phyloP scores from a whole-genome alignment of 495 filamentous ascomycete genomes.

The Daldinia caldariorum region DNA sequence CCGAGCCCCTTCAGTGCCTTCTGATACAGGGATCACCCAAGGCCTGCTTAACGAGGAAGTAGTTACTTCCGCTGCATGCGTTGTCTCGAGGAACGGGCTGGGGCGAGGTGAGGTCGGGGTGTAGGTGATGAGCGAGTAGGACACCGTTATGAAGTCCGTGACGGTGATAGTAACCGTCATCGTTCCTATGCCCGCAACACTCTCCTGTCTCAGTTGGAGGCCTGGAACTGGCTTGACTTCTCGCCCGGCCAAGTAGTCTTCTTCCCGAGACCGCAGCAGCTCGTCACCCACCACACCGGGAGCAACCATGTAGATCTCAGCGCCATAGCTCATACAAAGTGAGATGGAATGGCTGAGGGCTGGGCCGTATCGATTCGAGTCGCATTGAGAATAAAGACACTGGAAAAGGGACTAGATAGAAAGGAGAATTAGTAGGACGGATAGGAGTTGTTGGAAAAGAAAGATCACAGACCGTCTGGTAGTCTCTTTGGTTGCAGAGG shows the following conservation, averaged over 20 bases:
- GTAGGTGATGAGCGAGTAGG: constrained; percentile 27
- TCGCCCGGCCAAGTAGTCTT: constrained; percentile 49
- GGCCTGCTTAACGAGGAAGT: constrained; percentile 38
- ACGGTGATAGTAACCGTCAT: constrained; percentile 39
- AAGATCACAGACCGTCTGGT: constrained; percentile 34
- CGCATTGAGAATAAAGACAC: constrained; percentile 48
- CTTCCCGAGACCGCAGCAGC: constrained; percentile 47
- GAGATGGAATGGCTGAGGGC: constrained; percentile 44
- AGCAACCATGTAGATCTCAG: constrained; percentile 46
- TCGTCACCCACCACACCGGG: constrained; percentile 45
- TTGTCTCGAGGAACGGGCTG: constrained; percentile 22
- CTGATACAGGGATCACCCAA: constrained; percentile 42
- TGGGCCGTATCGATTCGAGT: constrained; percentile 41
- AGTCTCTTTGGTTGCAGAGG: constrained; percentile 46
- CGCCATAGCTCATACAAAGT: constrained; percentile 44
- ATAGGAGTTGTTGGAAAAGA: background rate
- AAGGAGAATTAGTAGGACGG: background rate
- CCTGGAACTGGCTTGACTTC: constrained; percentile 42
- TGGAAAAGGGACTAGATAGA: constrained; percentile 42
- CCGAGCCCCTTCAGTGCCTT: constrained; percentile 12
- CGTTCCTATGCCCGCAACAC: constrained; percentile 17
- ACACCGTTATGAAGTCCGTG: constrained; percentile 38
- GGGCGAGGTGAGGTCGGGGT: constrained; percentile 13
- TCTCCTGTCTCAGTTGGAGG: constrained; percentile 44
- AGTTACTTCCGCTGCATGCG: constrained; percentile 27